Evolutionary conservation across 129 eudicot species (phyloP).

Genomic region (Smallanthus sonchifolius): DNA sequence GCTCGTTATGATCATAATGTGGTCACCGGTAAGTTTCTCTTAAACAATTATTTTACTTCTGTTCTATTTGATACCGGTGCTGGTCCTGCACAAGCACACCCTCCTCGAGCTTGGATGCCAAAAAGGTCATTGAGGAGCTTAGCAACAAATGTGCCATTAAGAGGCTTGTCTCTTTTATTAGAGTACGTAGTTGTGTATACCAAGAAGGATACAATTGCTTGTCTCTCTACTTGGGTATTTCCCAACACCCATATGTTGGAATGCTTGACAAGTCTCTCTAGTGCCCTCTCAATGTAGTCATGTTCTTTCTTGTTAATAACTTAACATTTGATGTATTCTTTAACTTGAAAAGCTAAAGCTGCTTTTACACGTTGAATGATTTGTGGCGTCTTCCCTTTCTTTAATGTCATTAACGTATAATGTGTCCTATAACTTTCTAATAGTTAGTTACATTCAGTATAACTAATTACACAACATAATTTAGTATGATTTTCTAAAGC

Average conservation of each 20-base stretch:
- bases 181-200: slow-evolving; percentile 33
- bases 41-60: no score
- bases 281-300: slow-evolving; percentile 39
- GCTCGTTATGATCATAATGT: no score
- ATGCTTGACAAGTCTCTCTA: slow-evolving; percentile 48
- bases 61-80: no score
- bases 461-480: no score
- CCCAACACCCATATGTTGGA: slow-evolving; percentile 50
- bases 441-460: neutral
- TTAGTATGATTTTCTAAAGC: no score
- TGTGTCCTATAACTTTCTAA: slow-evolving; percentile 47
- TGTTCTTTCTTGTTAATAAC: slow-evolving; percentile 43
- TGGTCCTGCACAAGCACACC: slow-evolving; percentile 97
- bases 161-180: slow-evolving; percentile 46
- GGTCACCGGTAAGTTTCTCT: no score
- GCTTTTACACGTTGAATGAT: slow-evolving; percentile 68
- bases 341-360: slow-evolving; percentile 68
- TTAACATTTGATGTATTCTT: slow-evolving; percentile 56
- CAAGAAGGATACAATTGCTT: slow-evolving; percentile 64
- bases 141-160: slow-evolving; percentile 74
- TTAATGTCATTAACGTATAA: slow-evolving; percentile 56
- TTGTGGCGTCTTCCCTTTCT: slow-evolving; percentile 86
- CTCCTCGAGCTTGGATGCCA: slow-evolving; percentile 94
- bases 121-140: slow-evolving; percentile 82
- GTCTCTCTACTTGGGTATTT: slow-evolving; percentile 42